A percentile compares a stretch with the other conserved stretches of the same genome.
phyloP scores from a whole-genome alignment of 2,329 filamentous ascomycete species.

The Polytolypa hystricis region DNA sequence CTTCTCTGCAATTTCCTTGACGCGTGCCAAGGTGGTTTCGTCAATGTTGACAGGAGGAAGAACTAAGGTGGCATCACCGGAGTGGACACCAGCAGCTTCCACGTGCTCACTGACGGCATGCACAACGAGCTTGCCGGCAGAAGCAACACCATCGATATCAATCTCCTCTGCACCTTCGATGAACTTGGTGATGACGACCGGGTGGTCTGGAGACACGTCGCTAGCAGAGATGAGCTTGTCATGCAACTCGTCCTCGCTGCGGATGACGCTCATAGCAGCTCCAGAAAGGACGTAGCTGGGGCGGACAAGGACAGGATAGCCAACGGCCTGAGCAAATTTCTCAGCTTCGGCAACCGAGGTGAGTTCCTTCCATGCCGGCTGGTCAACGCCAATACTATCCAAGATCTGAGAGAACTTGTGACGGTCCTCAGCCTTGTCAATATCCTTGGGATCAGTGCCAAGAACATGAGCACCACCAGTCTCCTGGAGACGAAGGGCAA shows the following conservation, averaged over 20 bases:
- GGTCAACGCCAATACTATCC: slow-evolving; percentile 91
- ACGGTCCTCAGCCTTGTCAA: slow-evolving; percentile 95
- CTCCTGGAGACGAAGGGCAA: slow-evolving; percentile 87
- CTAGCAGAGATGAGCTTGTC: slow-evolving; percentile 88
- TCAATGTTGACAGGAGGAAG: slow-evolving; percentile 78
- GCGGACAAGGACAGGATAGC: slow-evolving; percentile 89
- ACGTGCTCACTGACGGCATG: slow-evolving; percentile 94
- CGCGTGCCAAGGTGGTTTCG: slow-evolving; percentile 62
- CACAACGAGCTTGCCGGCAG: slow-evolving; percentile 71
- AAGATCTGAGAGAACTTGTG: slow-evolving; percentile 98
- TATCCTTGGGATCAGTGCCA: slow-evolving; percentile 84
- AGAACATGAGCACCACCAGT: slow-evolving; percentile 80
- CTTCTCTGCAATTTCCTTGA: slow-evolving; percentile 93
- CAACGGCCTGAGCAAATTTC: slow-evolving; percentile 70
- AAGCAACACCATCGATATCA: slow-evolving; percentile 87
- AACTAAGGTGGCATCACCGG: slow-evolving; percentile 88
- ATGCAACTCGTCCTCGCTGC: slow-evolving; percentile 75
- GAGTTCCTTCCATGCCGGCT: slow-evolving; percentile 96
- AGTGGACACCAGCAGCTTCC: slow-evolving; percentile 95
- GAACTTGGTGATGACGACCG: slow-evolving; percentile 96
- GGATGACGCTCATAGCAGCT: slow-evolving; percentile 96
- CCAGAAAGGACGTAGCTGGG: slow-evolving; percentile 94
- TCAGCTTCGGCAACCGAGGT: slow-evolving; percentile 83
- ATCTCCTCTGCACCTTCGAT: slow-evolving; percentile 96
- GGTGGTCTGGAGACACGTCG: slow-evolving; percentile 88